These are phyloP conservation scores for Pseudogymnoascus sp. DNA, from an alignment of 2,329 filamentous ascomycete genomes.

Conservation along the genomic window DNA sequence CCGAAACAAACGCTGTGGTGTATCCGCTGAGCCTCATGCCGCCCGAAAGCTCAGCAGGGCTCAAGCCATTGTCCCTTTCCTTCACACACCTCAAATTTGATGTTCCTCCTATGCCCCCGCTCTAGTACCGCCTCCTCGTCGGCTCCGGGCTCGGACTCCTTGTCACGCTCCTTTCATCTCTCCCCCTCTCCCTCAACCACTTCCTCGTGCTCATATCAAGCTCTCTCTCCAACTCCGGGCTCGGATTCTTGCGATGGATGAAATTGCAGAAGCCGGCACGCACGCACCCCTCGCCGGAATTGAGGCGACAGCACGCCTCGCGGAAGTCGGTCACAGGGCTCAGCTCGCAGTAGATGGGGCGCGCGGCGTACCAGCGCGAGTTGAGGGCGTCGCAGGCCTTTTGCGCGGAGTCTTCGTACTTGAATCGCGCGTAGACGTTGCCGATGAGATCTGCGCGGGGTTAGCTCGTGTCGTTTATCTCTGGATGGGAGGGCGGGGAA, in stretches of 20 bases:
- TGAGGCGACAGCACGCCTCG: constrained; percentile 92
- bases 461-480: not conserved
- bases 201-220: constrained; percentile 87
- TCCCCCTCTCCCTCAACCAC: constrained; percentile 79
- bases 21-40: not conserved
- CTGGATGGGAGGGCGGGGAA: not conserved
- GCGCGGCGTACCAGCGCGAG: constrained; percentile 89
- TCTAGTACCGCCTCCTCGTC: constrained; percentile 60
- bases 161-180: constrained; percentile 73
- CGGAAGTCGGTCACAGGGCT: constrained; percentile 96
- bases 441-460: constrained; percentile 70
- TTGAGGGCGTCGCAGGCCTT: constrained; percentile 91
- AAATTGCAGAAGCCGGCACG: constrained; percentile 98
- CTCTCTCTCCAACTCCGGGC: constrained; percentile 79
- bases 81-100: not conserved
- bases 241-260: constrained; percentile 94
- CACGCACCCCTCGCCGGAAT: constrained; percentile 90
- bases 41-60: constrained; percentile 5
- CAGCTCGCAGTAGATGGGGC: constrained; percentile 96
- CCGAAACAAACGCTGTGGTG: constrained; percentile 7
- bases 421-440: constrained; percentile 99
- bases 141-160: constrained; percentile 84
- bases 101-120: not conserved
- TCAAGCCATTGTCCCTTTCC: not conserved
- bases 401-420: constrained; percentile 96